Evolutionary conservation across 2,329 filamentous ascomycete species (phyloP), one percentile per base, ranked within the genome.

Genomic region (Clonostachys solani): DNA sequence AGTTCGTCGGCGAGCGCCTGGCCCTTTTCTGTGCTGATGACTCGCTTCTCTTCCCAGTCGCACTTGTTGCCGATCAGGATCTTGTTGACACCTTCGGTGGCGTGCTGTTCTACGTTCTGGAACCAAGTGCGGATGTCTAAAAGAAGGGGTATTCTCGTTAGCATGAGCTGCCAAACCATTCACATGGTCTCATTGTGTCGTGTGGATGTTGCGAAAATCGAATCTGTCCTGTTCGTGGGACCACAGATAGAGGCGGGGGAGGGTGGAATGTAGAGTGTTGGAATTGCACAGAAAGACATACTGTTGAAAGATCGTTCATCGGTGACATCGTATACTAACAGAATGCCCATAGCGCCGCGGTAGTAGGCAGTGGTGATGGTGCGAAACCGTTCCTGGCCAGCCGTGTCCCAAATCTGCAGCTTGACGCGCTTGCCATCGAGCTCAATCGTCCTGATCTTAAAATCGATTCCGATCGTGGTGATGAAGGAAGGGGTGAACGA

Each of bases 61-160:
- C 94, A 99, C 75, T 99, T 99, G 81, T 99, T 99, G 67, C 94
- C 94, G 58, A 99, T 96, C 56, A 99, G 82, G 65, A 99, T 97
- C 80, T 97, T 99, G 83, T 97, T 96, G 65, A 99, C 94, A 61
- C 94, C 94, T 74, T 97, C 94, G 60, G 90, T 96, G 49, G 94
- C 94, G 73, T 99, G 92, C 71, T 96, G 92, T 69, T 96, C 92
- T 59, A 96, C 92, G 73, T 99, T 97, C 65, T 92, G 92, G 75
- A 99, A 99, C 94, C 94, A 99, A 56, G 94, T 97, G 63, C 92
- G 87, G 69, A 99, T 99, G 73, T 99, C 94, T 97, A 64, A 49
- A 42, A 35, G 16, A 42, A 49, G 33, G 54, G 43, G 47, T 40
- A 52, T 56, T 48, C 36, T 53, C 43, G 54, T 49, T 38, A 23